phyloP scores from a whole-genome alignment of 306 rosid genomes.

The Citrullus colocynthis region DNA sequence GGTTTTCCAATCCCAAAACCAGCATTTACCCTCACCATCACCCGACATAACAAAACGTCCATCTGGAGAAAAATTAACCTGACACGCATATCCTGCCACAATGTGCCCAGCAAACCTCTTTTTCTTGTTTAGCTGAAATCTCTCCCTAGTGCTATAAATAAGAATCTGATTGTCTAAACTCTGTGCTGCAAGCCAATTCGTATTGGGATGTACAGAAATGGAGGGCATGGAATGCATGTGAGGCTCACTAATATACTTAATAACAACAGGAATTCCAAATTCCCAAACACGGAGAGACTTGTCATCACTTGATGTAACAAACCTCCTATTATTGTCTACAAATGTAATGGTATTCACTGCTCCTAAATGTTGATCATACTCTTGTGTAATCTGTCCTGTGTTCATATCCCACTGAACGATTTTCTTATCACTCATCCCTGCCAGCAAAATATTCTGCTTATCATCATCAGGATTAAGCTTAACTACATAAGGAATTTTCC shows the following conservation, averaged over 20 bases:
- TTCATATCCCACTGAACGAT: constrained; percentile 99
- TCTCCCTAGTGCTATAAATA: constrained; percentile 90
- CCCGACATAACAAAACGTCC: constrained; percentile 95
- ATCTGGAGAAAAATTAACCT: constrained; percentile 88
- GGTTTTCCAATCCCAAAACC: constrained; percentile 99
- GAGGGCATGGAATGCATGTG: constrained; percentile 99
- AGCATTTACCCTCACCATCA: constrained; percentile 91
- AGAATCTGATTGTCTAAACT: constrained; percentile 98
- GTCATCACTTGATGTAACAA: constrained; percentile 95
- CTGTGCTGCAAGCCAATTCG: constrained; percentile 94
- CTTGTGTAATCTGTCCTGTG: constrained; percentile 86
- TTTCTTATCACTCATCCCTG: constrained; percentile 99
- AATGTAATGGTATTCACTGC: constrained; percentile 96
- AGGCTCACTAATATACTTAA: constrained; percentile 94
- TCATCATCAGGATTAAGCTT: constrained; percentile 92
- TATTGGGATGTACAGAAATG: constrained; percentile 77
- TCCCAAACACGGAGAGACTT: constrained; percentile 97
- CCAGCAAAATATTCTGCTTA: constrained; percentile 84
- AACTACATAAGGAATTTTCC: constrained; percentile 90
- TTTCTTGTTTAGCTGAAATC: constrained; percentile 93
- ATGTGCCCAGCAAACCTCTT: constrained; percentile 95
- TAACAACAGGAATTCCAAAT: constrained; percentile 92
- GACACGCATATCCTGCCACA: constrained; percentile 91
- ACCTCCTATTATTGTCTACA: constrained; percentile 92
- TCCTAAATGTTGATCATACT: constrained; percentile 97